phyloP scores from a whole-genome alignment of 2,329 filamentous ascomycete genomes.

The Alternaria conjuncta region DNA sequence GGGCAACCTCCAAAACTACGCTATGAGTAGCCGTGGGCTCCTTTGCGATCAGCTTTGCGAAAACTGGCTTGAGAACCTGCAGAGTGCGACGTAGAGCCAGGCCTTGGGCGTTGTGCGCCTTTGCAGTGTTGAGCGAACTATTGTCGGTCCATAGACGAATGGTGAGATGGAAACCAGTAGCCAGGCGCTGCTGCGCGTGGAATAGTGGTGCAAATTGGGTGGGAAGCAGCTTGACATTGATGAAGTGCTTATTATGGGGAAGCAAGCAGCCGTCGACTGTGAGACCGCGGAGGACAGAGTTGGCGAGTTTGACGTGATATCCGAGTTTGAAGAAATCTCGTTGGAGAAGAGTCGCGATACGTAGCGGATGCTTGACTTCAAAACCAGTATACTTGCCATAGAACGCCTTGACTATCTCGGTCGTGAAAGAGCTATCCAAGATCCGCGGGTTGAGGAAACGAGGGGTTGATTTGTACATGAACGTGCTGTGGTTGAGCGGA shows the following conservation, averaged over 20 bases:
- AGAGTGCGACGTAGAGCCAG: neutral
- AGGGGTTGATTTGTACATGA: neutral
- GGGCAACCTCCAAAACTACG: neutral
- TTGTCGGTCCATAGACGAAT: neutral
- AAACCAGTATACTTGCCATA: neutral
- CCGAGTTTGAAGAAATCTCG: neutral
- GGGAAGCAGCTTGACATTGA: neutral
- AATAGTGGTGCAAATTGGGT: neutral
- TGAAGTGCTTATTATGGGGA: neutral
- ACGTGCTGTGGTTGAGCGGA: neutral
- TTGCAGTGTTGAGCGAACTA: neutral
- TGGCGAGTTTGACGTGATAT: neutral
- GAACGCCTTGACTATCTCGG: neutral
- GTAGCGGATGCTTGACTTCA: neutral
- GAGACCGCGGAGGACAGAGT: neutral
- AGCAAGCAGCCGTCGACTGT: neutral
- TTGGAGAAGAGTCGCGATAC: neutral
- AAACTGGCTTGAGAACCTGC: neutral
- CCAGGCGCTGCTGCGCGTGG: neutral
- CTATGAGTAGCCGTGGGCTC: neutral
- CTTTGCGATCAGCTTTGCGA: neutral
- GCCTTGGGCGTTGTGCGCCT: neutral
- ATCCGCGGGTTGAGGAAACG: neutral
- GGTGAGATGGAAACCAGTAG: neutral
- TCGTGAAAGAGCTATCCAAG: neutral